Percentiles rank a stretch among this genome's conserved stretches.
phyloP scores from a whole-genome alignment of 2,329 filamentous ascomycete species.

The Stagonosporopsis tanaceti region DNA sequence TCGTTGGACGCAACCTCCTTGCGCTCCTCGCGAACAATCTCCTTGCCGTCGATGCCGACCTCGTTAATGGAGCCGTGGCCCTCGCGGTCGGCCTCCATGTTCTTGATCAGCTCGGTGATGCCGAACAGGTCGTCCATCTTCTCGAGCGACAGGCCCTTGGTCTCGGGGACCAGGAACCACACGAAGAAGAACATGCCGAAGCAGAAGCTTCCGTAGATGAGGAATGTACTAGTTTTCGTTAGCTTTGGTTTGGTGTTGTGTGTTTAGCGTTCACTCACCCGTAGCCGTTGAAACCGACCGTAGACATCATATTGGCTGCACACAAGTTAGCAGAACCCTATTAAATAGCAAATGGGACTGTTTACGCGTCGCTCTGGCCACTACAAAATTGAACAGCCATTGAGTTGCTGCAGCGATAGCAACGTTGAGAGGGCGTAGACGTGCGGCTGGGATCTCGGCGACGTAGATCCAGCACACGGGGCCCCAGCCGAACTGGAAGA shows the following conservation, averaged over 20 bases:
- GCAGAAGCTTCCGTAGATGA: constrained; percentile 73
- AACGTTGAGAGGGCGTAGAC: constrained; percentile 72
- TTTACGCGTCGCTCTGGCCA: constrained; percentile 65
- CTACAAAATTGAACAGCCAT: constrained; percentile 78
- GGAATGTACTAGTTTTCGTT: constrained; percentile 59
- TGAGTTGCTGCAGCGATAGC: constrained; percentile 68
- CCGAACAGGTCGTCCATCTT: constrained; percentile 74
- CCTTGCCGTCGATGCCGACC: constrained; percentile 43
- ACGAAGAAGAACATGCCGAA: constrained; percentile 71
- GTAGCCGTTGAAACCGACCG: constrained; percentile 59
- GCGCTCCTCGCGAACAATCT: constrained; percentile 35
- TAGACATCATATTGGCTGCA: constrained; percentile 66
- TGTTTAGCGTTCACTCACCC: constrained; percentile 33
- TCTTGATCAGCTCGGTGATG: constrained; percentile 59
- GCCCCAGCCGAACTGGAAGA: constrained; percentile 70
- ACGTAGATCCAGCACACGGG: constrained; percentile 77
- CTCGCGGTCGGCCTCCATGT: constrained; percentile 45
- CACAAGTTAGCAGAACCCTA: no score
- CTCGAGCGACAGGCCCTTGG: constrained; percentile 70
- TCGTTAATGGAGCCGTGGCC: constrained; percentile 29
- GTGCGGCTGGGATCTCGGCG: constrained; percentile 72
- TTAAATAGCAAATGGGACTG: neutral
- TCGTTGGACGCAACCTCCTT: constrained; percentile 31
- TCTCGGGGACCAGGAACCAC: constrained; percentile 75
- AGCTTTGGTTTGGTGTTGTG: no score